Evolutionary conservation across 192 early-diverging fungal genomes (phyloP).

Genomic region (Coemansia asiatica): DNA sequence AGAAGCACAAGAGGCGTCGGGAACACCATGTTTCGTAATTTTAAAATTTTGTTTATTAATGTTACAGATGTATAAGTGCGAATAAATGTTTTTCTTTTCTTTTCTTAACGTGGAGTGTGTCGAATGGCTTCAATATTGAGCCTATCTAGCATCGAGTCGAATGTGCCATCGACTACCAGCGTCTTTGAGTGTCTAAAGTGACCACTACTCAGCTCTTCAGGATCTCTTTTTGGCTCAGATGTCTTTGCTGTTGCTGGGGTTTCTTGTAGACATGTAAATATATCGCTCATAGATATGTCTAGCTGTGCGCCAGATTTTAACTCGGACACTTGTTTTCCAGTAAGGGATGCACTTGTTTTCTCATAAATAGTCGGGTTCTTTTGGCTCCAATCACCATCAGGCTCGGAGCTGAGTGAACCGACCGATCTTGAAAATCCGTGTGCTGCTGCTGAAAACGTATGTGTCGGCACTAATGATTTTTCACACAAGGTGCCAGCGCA

Average conservation of each 20-base stretch:
- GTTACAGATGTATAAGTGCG: background rate
- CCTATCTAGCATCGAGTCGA: conserved; percentile 12
- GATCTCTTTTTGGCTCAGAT: background rate
- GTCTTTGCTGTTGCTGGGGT: background rate
- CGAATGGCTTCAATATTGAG: conserved; percentile 15
- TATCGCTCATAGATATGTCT: conserved; percentile 26
- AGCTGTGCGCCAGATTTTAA: background rate
- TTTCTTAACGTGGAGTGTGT: background rate
- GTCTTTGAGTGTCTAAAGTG: conserved; percentile 1
- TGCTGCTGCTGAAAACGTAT: too few species aligned
- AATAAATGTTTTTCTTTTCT: background rate
- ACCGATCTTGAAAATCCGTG: background rate
- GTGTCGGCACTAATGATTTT: background rate
- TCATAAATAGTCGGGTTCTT: background rate
- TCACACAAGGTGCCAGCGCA: background rate
- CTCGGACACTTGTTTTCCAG: background rate
- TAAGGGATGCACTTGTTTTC: background rate
- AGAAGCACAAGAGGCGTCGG: conserved; percentile 46
- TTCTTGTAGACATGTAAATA: conserved; percentile 15
- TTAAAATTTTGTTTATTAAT: background rate
- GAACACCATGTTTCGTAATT: conserved; percentile 22
- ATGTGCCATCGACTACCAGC: background rate
- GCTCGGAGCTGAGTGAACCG: background rate
- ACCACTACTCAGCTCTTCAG: background rate
- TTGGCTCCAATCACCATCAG: background rate